These are phyloP conservation scores for Knufia petricola DNA, from an alignment of 2,329 filamentous ascomycete species.

Conservation along the genomic window DNA sequence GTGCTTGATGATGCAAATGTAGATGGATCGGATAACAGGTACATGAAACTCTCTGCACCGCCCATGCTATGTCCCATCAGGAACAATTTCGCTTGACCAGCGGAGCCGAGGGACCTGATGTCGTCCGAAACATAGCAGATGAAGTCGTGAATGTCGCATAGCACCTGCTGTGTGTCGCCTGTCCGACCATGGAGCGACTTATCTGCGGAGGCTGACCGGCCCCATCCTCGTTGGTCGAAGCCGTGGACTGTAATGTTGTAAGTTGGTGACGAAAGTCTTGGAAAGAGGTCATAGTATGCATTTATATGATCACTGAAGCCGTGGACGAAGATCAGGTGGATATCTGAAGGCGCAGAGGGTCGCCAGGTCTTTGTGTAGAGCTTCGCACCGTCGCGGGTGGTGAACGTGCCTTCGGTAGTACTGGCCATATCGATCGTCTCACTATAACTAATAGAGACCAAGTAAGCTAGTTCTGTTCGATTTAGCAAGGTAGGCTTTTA, in stretches of 20 bases:
- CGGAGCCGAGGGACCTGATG: constrained; percentile 27
- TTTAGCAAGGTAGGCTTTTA: too few species aligned
- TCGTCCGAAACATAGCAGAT: constrained; percentile 45
- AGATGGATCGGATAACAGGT: constrained; percentile 30
- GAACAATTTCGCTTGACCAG: constrained; percentile 46
- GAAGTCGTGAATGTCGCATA: constrained; percentile 71
- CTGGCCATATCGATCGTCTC: constrained; percentile 26
- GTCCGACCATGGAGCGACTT: constrained; percentile 51
- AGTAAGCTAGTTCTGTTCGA: too few species aligned
- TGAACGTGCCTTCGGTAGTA: constrained; percentile 44
- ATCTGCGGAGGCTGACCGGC: constrained; percentile 52
- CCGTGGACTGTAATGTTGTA: constrained; percentile 65
- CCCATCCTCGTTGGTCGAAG: constrained; percentile 87
- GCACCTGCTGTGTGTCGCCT: constrained; percentile 61
- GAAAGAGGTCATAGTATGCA: constrained; percentile 67
- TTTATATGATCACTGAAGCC: constrained; percentile 57
- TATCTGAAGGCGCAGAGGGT: constrained; percentile 37
- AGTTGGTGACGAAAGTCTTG: constrained; percentile 48
- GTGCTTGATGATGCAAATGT: constrained; percentile 43
- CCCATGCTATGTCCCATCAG: constrained; percentile 90
- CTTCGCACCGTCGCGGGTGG: constrained; percentile 42
- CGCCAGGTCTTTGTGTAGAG: constrained; percentile 54
- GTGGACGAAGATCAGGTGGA: constrained; percentile 73
- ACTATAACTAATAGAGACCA: too few species aligned
- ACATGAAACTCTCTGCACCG: constrained; percentile 64